Evolutionary conservation across 2,329 filamentous ascomycete genomes (phyloP).

Genomic region (Pyrenochaeta sp.): DNA sequence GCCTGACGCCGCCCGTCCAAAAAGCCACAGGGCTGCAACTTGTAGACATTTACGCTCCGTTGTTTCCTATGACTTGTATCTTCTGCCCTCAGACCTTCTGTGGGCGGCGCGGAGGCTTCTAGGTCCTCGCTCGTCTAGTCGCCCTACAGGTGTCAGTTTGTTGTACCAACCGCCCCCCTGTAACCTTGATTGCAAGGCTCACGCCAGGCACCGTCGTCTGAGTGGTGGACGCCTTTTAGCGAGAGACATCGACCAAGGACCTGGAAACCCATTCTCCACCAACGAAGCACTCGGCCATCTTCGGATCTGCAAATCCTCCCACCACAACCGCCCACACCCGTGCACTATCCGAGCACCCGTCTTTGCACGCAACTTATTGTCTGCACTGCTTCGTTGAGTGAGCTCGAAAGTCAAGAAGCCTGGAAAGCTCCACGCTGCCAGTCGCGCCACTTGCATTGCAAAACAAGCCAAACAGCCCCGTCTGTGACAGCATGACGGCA

Average conservation of each 20-base stretch:
- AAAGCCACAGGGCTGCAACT: constrained; percentile 13
- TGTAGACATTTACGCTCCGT: constrained; percentile 12
- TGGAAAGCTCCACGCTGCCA: constrained; percentile 23
- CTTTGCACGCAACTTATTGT: constrained; percentile 7
- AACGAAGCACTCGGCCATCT: constrained; percentile 10
- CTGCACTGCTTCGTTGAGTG: no score
- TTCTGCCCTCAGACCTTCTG: constrained; percentile 15
- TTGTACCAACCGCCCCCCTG: constrained; percentile 32
- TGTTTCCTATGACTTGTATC: constrained; percentile 20
- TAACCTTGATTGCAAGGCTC: constrained; percentile 26
- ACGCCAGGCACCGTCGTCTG: constrained; percentile 32
- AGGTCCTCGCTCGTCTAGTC: constrained; percentile 32
- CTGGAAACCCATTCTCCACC: constrained; percentile 23
- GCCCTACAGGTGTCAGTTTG: constrained; percentile 42
- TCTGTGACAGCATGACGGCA: constrained; percentile 11
- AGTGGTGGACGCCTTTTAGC: constrained; percentile 26
- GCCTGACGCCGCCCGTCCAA: constrained; percentile 30
- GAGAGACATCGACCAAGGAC: constrained; percentile 28
- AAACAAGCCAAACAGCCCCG: constrained; percentile 27
- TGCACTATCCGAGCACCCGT: constrained; percentile 5
- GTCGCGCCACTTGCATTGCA: constrained; percentile 36
- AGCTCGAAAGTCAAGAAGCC: no score
- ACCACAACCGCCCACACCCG: constrained; percentile 3
- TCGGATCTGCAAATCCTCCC: constrained; percentile 11
- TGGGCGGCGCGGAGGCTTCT: constrained; percentile 9